Percentiles rank a stretch among this genome's conserved stretches.
These are phyloP conservation scores for Usnea hakonensis DNA, from an alignment of 495 filamentous ascomycete genomes.

Conservation along the genomic window DNA sequence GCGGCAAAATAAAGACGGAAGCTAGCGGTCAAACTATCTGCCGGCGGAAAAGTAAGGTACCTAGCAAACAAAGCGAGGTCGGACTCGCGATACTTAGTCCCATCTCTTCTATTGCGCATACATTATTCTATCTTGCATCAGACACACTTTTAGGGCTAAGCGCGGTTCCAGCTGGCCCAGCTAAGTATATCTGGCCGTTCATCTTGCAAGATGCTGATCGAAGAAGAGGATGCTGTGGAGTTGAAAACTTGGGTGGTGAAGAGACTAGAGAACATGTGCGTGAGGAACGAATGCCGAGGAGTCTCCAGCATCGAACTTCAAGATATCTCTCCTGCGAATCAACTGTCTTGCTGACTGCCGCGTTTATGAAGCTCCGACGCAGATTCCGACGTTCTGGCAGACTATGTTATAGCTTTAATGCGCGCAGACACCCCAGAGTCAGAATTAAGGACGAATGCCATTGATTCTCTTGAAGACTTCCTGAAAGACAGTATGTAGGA, in stretches of 20 bases:
- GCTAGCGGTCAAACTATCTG: conserved; percentile 1
- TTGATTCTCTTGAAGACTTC: conserved; percentile 80
- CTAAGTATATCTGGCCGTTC: neutral
- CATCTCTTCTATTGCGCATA: neutral
- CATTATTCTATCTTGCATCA: neutral
- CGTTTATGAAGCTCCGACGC: conserved; percentile 66
- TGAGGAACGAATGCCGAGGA: conserved; percentile 9
- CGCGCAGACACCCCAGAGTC: conserved; percentile 70
- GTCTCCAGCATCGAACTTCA: neutral
- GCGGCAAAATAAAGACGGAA: no score
- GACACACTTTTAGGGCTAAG: neutral
- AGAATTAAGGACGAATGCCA: conserved; percentile 62
- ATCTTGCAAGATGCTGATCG: conserved; percentile 57
- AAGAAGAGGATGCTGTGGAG: conserved; percentile 62
- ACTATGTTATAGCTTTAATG: conserved; percentile 90
- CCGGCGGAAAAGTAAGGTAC: neutral
- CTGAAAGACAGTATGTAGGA: conserved; percentile 62
- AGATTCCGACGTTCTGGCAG: conserved; percentile 88
- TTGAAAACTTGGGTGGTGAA: conserved; percentile 88
- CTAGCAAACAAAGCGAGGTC: neutral
- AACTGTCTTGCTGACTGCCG: neutral
- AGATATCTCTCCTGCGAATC: neutral
- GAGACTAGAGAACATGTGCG: conserved; percentile 85
- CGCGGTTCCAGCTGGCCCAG: neutral
- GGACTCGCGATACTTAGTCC: neutral